A percentile compares a stretch with the other conserved stretches of the same genome.
phyloP scores from a whole-genome alignment of 768 basidiomycete genomes.

The Leccinum rimulosum region DNA sequence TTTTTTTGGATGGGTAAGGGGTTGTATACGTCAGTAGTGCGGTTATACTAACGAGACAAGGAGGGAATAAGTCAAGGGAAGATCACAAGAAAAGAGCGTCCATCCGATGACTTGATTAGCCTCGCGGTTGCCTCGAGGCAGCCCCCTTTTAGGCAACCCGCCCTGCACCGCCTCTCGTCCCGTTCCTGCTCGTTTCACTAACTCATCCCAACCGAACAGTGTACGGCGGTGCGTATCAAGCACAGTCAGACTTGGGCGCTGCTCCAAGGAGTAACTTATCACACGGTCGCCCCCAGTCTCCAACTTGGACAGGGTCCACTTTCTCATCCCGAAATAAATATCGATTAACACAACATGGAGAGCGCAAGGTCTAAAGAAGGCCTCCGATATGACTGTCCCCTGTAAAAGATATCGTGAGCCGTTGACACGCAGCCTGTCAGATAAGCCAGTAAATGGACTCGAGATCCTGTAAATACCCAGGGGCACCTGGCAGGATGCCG shows the following conservation, averaged over 20 bases:
- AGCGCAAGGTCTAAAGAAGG: constrained; percentile 3
- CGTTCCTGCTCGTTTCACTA: constrained; percentile 1
- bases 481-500: constrained; percentile 3
- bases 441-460: background rate
- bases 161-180: constrained; percentile 3
- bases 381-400: constrained; percentile 1
- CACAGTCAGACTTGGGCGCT: background rate
- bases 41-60: constrained; percentile 7
- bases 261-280: background rate
- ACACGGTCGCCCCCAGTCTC: constrained; percentile 2
- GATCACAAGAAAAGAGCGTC: background rate
- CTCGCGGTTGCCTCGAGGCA: constrained; percentile 29
- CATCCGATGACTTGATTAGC: constrained; percentile 11
- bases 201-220: background rate
- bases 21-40: constrained; percentile 3
- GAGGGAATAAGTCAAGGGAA: background rate
- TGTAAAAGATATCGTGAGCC: background rate
- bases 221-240: background rate
- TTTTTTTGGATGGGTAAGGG: background rate
- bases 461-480: background rate
- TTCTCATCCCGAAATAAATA: constrained; percentile 16
- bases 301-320: constrained; percentile 7
- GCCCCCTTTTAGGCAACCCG: constrained; percentile 3
- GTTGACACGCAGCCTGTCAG: background rate
- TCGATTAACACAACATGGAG: background rate